Evolutionary conservation across 805 yeast species (phyloP), one percentile per base, ranked within the genome.

Genomic region (Saturnispora saitoi): DNA sequence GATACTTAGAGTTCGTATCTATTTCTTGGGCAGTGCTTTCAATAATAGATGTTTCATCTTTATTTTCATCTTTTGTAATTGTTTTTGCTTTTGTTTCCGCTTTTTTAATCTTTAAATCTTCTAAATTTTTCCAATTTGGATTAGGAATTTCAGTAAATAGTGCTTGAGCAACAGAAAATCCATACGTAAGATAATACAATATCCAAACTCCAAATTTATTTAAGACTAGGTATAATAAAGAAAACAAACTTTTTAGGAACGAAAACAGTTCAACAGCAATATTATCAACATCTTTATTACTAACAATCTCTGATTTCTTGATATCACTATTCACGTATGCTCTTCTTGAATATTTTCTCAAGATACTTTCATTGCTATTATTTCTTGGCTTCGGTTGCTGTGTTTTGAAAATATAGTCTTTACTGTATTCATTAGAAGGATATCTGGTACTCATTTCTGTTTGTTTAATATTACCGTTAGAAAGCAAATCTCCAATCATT

Each of bases 191-290:
- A 2, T 52, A 15, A 47, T 53, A 60, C 1, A 62, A 15, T 3
- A 55, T 12, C 68, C 68, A 64, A 8, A 56, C 46, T 4, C 54
- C 48, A 0, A 48, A 46, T 43, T 61, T 62, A 17, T 49, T 58
- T 0, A 56, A 53, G 4, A 64, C 47, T 29, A 60, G 53, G 29
- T 40, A 50, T 2, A 54, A 12, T 2, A 64, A 49, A 4, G 56
- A 31, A 3, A 53, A 40, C 5, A 64, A 30, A 41, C 54, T 58
- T 26, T 53, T 55, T 3, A 61, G 11, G 30, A 63, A 59, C 4
- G 31, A 15, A 9, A 47, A 7, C 12, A 47, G 22, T 28, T 40
- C 49, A 9, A 14, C 19, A n/a, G 28, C 36, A 12, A 41, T 41
- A 34, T 46, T 43, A 32, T 46, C 44, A 14, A 49, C 22, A 22